Percentiles rank a stretch among this genome's conserved stretches.
Evolutionary conservation across 208 protist genomes (phyloP).

Genomic region (Phytomonas sp.): DNA sequence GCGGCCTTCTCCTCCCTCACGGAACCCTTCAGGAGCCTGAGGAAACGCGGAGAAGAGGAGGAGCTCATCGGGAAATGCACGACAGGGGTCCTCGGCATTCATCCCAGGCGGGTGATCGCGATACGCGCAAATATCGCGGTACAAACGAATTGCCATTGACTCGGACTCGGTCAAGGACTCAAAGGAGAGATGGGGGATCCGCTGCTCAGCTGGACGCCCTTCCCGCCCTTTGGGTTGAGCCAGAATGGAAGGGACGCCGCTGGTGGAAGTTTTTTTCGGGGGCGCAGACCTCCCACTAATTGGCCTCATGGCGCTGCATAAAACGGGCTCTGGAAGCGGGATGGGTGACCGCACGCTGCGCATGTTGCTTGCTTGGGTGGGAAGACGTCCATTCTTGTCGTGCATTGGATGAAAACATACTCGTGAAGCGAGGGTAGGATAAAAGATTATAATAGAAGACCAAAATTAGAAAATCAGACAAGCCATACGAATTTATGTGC

Average conservation of each 20-base stretch:
- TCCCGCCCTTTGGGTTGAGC: not conserved
- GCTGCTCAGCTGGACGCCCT: not conserved
- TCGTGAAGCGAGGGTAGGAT: not conserved
- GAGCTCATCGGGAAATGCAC: not conserved
- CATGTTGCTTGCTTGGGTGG: not conserved
- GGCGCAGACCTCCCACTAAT: not conserved
- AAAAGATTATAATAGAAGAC: not conserved
- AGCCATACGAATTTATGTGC: not conserved
- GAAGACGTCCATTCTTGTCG: not conserved
- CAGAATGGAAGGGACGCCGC: not conserved
- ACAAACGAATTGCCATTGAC: not conserved
- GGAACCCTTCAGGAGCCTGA: not conserved
- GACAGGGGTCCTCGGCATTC: not conserved
- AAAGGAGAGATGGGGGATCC: not conserved
- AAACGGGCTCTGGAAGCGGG: not conserved
- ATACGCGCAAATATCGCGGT: not conserved
- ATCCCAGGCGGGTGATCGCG: not conserved
- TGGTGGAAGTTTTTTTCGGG: not conserved
- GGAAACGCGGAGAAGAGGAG: slow-evolving; percentile 4
- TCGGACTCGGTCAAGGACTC: not conserved
- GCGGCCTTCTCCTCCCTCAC: too few species aligned
- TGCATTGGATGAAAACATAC: not conserved
- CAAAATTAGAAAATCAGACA: not conserved
- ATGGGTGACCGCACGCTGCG: not conserved
- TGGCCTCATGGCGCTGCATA: not conserved